phyloP scores from a whole-genome alignment of 495 filamentous ascomycete genomes.

The Choiromyces venosus region DNA sequence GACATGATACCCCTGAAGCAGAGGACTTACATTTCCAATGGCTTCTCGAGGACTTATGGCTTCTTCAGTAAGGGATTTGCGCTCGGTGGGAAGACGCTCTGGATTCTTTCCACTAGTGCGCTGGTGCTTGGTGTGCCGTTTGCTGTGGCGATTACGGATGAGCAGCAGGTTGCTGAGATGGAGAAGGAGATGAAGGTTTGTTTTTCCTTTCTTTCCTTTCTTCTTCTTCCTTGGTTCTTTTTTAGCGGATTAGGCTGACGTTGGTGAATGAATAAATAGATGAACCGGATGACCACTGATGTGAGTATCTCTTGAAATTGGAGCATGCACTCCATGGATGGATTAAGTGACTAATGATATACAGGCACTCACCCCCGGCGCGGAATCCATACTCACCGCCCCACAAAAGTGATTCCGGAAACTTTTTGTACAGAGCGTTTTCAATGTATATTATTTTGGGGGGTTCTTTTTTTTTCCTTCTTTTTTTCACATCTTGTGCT shows the following conservation, averaged over 20 bases:
- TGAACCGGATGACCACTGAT: conserved; percentile 31
- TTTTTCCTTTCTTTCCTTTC: neutral
- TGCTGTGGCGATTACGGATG: conserved; percentile 84
- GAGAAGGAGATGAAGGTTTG: conserved; percentile 88
- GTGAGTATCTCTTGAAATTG: conserved; percentile 14
- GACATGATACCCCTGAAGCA: conserved; percentile 85
- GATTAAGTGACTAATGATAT: conserved; percentile 13
- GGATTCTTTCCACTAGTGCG: conserved; percentile 78
- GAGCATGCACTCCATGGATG: neutral
- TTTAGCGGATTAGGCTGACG: conserved; percentile 5
- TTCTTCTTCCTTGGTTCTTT: neutral
- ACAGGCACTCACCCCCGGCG: conserved; percentile 33
- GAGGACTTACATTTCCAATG: conserved; percentile 62
- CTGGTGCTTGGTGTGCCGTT: conserved; percentile 88
- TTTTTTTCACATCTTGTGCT: neutral
- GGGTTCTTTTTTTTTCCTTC: conserved; percentile 16
- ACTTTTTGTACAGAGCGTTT: conserved; percentile 4
- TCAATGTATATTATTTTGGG: conserved; percentile 21
- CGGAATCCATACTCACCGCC: conserved; percentile 23
- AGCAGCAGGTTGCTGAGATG: conserved; percentile 92
- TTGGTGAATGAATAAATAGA: conserved; percentile 3
- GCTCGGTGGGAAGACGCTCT: conserved; percentile 75
- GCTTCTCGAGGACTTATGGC: conserved; percentile 54
- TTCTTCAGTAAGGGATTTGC: conserved; percentile 58
- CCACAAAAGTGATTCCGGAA: conserved; percentile 18